Base-by-base conservation (phyloP, 1,139 yeast genomes). In the Magnusiomyces sp. region DNA sequence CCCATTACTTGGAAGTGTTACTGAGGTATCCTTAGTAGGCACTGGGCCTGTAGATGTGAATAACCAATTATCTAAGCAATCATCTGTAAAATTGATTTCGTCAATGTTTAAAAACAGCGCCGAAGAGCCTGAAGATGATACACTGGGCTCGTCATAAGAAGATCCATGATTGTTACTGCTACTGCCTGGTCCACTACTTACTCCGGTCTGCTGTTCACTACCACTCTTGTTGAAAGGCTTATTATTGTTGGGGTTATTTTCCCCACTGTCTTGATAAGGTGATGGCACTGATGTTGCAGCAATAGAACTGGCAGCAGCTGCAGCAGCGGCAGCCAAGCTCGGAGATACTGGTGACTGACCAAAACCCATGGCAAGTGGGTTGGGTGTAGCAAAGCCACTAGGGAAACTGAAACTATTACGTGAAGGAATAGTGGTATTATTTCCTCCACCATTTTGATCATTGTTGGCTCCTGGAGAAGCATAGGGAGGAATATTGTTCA, bases 1-100 rank as follows among this genome's bases (percentile, higher is more conserved):
- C 13, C 13, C 40, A 32, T 38, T 39, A 5, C 32, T 45, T 19
- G 27, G 4, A 10, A 20, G 23, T 19, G 27, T 17, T 13, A 16
- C 23, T 6, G 42, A 41, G 1, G 47, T 23, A 32, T 40, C 43
- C 7, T 23, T 23, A 23, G 29, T 23, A 32, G 40, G 34, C 38
- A 48, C 47, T 23, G 51, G 51, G 10, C 51, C 51, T 7, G 39
- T 23, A 5, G 51, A 41, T 4, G 51, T 48, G 16, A 48, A 48
- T 9, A 48, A 41, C 51, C 51, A 48, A 17, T 48, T 43, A 11
- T 40, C 48, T 27, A 29, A 29, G 3, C 40, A 38, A 10, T 48
- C 48, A 11, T 40, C 40, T 14, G 41, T 47, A 17, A 48, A 41
- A 27, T 48, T 45, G 11, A 36, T 20, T 17, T 44, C 34, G 9